phyloP scores from a whole-genome alignment of 2,329 filamentous ascomycete genomes.

The Akanthomyces dipterigenus region DNA sequence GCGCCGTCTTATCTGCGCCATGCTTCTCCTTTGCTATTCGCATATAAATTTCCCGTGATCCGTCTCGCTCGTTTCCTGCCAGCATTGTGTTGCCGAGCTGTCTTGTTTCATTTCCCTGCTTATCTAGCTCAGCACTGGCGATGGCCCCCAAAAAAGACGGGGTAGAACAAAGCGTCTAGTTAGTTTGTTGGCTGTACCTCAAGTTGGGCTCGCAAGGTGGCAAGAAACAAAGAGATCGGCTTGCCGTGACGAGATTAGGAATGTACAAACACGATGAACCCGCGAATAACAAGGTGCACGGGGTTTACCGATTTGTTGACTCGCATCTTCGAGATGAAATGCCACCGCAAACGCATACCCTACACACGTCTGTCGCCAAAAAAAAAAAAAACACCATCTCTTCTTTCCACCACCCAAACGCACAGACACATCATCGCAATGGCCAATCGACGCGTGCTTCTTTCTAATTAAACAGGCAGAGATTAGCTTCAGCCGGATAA shows the following conservation, averaged over 20 bases:
- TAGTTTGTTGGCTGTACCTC: background rate
- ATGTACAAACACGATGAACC: no score
- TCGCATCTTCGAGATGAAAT: background rate
- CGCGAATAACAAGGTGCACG: no score
- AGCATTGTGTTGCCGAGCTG: background rate
- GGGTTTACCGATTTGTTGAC: background rate
- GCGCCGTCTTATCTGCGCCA: background rate
- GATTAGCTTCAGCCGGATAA: background rate
- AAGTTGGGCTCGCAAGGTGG: background rate
- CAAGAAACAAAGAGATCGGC: background rate
- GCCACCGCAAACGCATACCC: background rate
- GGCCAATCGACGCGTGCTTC: no score
- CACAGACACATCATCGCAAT: no score
- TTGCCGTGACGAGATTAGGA: no score
- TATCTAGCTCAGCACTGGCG: background rate
- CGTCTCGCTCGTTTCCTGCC: no score
- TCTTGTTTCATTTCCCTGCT: background rate
- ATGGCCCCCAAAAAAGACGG: slow-evolving; percentile 7
- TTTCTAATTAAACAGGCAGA: no score
- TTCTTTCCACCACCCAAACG: no score
- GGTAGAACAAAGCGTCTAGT: background rate
- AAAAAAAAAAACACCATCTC: no score
- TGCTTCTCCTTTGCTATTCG: background rate
- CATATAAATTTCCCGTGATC: background rate
- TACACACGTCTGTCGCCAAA: background rate